Evolutionary conservation across 2,329 filamentous ascomycete genomes (phyloP), one percentile per base, ranked within the genome.

Genomic region (Colletotrichum theobromicola): DNA sequence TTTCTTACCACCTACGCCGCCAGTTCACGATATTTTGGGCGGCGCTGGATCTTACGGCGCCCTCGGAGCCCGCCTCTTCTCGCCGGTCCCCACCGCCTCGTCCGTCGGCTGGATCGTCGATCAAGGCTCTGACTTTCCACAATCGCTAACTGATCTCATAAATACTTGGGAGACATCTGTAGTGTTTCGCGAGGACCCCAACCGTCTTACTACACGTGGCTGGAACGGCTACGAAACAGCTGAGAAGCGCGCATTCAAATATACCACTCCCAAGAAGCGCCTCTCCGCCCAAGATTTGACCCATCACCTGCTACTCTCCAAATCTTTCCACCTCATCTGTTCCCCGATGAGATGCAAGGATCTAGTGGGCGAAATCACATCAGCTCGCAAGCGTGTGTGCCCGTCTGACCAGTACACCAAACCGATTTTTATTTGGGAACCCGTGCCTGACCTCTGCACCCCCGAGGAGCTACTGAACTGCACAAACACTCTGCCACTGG

Each of bases 351-450:
- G 96, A 57, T 98, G 95, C 82, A 92, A 94, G 62, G 90, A 94
- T 69, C 89, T 98, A 26, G 92, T 97, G 26, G 84, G 90, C 2
- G 90, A 92, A n/a, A 94, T 98, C 74, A 86, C 92, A 7, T 85
- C 87, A 5, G 88, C 92, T 34, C 86, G 90, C 10, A 88, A 88
- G 79, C 84, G 84, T 10, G 76, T 85, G 28, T 75, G 78, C 16
- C 76, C 83, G 1, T 75, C 78, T 6, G 81, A 83, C 60, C 75
- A 79, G 13, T 87, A 87, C 77, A 79, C 86, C 1, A 89, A 90
- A 62, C 94, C 96, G 2, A 84, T 95, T 8, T 95, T 98, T 82
- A 91, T 98, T 67, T 99, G 96, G 96, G 97, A 99, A 82, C 97
- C 97, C 1, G 94, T 98, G 2, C 97, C 97, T 2, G 95, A 98